These are phyloP conservation scores for Cladorrhinum sp. DNA, from an alignment of 2,329 filamentous ascomycete genomes.

Conservation along the genomic window DNA sequence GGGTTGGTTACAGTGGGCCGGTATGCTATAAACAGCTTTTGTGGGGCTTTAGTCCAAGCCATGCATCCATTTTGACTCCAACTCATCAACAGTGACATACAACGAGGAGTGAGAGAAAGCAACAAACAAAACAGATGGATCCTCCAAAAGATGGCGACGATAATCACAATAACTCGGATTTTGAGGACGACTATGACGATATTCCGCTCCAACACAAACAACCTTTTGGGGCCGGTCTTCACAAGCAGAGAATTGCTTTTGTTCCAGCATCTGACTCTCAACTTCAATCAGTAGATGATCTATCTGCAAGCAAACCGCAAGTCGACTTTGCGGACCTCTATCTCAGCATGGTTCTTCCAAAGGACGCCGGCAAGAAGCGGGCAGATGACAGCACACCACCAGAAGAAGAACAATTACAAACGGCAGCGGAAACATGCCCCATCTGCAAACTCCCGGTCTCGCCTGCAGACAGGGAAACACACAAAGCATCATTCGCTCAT, in stretches of 20 bases:
- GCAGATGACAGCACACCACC: slow-evolving; percentile 15
- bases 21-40: background rate
- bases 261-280: slow-evolving; percentile 46
- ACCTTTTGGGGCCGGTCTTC: slow-evolving; percentile 56
- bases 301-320: slow-evolving; percentile 28
- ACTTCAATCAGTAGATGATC: slow-evolving; percentile 17
- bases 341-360: slow-evolving; percentile 62
- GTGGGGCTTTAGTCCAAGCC: background rate
- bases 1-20: background rate
- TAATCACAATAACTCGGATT: slow-evolving; percentile 12
- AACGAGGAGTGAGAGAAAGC: background rate
- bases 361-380: slow-evolving; percentile 23
- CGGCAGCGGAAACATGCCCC: slow-evolving; percentile 40
- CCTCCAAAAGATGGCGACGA: slow-evolving; percentile 3
- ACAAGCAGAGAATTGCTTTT: slow-evolving; percentile 54
- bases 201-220: slow-evolving; percentile 52
- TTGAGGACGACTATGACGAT: slow-evolving; percentile 39
- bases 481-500: slow-evolving; percentile 65
- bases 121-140: background rate
- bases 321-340: slow-evolving; percentile 56
- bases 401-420: slow-evolving; percentile 10
- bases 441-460: slow-evolving; percentile 58
- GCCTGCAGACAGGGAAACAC: slow-evolving; percentile 31
- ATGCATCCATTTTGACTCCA: background rate
- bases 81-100: background rate